Base-by-base conservation (phyloP, 2,329 filamentous ascomycete genomes). In the Sordariomycetes sp. region DNA sequence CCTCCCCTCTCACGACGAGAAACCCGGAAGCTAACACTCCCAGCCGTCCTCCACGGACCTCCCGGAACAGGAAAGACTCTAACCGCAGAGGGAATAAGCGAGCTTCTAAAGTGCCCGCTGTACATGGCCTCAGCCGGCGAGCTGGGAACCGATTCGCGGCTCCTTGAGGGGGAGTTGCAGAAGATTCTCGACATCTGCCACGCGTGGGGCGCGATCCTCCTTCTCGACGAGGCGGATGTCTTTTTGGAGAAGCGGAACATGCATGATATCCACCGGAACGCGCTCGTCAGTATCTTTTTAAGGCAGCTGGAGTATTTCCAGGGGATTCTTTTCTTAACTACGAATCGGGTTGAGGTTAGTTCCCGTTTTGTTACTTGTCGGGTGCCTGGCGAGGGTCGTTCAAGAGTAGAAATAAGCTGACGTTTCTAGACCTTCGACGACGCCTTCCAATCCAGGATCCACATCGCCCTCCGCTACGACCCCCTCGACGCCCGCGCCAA, bases 381-480 rank as follows among this genome's bases (percentile, higher is more conserved):
- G n/a, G 8, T 32, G 28, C 28, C 28, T 32, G 28, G 28, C 8
- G 28, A 8, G 28, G 28, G 3, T 32, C 4, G 4, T 32, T 32
- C 28, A 8, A 8, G 28, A 32, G 28, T 39, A 10, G 15, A 39
- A 39, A 10, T 39, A 4, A 12, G 36, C 12, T 13, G 20, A 56
- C 42, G 28, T 22, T n/a, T 5, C 10, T 58, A 85, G 73, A 91
- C 88, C 0, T 95, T 96, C 64, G 90, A 96, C 64, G 89, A 94
- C 60, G 90, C 90, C 0, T 95, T 95, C 75, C 87, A 94, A 66
- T 89, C 84, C 10, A 82, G 90, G 25, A 95, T 95, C 60, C 89
- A 95, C 68, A 85, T 95, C 63, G 88, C 89, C 0, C 75, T 96
- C 10, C 79, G 87, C 32, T 96, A 95, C 69, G 87, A 87, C 45